Percentiles rank a stretch among this genome's conserved stretches.
phyloP scores from a whole-genome alignment of 140 eudicot genomes.

The Oenanthe javanica region DNA sequence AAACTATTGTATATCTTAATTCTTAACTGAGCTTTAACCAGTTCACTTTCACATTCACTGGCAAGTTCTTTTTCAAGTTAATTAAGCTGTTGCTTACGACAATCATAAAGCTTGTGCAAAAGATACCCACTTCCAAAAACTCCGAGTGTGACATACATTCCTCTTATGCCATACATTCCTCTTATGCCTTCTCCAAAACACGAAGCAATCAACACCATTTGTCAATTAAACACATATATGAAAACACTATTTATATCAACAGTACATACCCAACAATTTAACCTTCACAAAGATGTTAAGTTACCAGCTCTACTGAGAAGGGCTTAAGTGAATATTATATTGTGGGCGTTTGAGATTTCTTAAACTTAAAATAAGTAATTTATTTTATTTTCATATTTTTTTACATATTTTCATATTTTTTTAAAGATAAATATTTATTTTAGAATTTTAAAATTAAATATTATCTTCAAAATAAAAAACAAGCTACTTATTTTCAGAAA shows the following conservation, averaged over 20 bases:
- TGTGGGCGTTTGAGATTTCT: no score
- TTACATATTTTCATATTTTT: no score
- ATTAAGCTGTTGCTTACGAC: slow-evolving; percentile 32
- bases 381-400: no score
- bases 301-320: background rate
- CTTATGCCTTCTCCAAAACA: slow-evolving; percentile 82
- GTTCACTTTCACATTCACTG: slow-evolving; percentile 59
- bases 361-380: no score
- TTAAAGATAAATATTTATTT: no score
- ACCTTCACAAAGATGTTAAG: background rate
- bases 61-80: slow-evolving; percentile 66
- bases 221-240: no score
- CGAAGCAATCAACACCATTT: background rate
- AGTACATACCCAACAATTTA: background rate
- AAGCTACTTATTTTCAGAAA: no score
- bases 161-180: no score
- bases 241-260: background rate
- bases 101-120: slow-evolving; percentile 68
- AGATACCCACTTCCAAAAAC: slow-evolving; percentile 81
- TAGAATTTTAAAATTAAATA: no score
- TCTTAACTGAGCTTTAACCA: slow-evolving; percentile 80
- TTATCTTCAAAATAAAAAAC: no score
- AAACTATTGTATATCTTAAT: slow-evolving; percentile 32
- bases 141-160: slow-evolving; percentile 78
- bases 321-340: no score